Evolutionary conservation across 306 rosid genomes (phyloP), one percentile per base, ranked within the genome.

Genomic region (Pueraria montana): DNA sequence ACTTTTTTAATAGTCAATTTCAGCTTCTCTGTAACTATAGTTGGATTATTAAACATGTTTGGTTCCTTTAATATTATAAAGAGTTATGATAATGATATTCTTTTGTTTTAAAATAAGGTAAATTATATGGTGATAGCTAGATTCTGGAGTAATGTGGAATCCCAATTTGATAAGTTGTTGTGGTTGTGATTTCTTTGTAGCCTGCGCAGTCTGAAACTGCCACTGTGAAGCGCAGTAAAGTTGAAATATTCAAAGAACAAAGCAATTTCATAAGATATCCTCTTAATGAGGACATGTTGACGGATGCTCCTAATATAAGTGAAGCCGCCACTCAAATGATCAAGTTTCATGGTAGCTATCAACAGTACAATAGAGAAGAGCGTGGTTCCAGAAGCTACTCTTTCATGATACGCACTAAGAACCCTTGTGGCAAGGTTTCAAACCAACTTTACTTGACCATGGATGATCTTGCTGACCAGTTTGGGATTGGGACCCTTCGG

Each of bases 381-480:
- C 94, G 99, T 17, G 97, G 98, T 26, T 76, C 88, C 56, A 91
- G 89, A 82, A 88, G 90, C 42, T 94, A 96, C 85, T 94, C 99
- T 0, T 96, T 96, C 74, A 96, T 96, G 99, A 93, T 96, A 67
- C 97, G 99, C 10, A 96, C 99, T 3, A 96, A 96, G 87, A 96
- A 94, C 78, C 98, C 99, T 8, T 91, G 95, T 46, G 99, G 99
- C 34, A 94, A 94, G 87, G 99, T 96, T 72, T 79, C 99, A 3
- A 96, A 94, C 72, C 83, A 80, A 38, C 95, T 96, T 42, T 96
- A 96, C 91, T 83, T 94, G 89, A 96, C 99, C n/a, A 94, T 96
- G 98, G 97, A 96, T 64, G 99, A 96, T 85, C 99, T 96, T 59
- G 99, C 99, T 0, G 98, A 96, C 80, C 98, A 94, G 84, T 96